Base-by-base conservation (phyloP, 768 basidiomycete species). In the Leccinellum albellum region DNA sequence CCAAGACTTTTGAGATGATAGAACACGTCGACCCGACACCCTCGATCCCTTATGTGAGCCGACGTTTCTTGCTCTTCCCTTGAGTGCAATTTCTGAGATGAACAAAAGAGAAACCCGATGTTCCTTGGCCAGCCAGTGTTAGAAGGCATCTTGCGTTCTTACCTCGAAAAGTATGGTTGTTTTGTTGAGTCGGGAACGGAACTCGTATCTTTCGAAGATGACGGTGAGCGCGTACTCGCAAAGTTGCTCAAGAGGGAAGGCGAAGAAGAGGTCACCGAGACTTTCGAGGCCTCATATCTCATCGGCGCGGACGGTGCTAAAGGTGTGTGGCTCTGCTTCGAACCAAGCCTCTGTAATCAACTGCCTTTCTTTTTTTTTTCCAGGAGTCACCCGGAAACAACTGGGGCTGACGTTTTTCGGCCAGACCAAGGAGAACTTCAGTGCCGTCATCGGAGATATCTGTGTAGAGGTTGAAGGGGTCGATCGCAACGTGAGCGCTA, bases 121-220 rank as follows among this genome's bases (percentile, higher is more conserved):
- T 31, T 31, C 31, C 31, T 31, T 13, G 70, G 68, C n/a, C 74
- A 75, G 48, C 56, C 67, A 2, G 15, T 13, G 3, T 47, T 69
- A 6, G 79, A 81, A 58, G 68, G 60, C 0, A 60, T 66, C 29
- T 21, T 63, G 3, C 50, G 64, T 33, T 50, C 50, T 28, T 64
- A 62, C 45, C 56, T 70, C 21, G 61, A 62, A 29, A 64, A 63
- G 8, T 56, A 63, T 7, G 61, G 59, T 0, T 73, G 71, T 50
- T 42, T 35, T 13, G 71, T 82, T 15, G 80, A 84, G 58, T 53
- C 75, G n/a, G 76, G 74, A 17, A 78, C 77, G 1, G 78, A 79
- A 54, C 73, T 83, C 8, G 40, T 64, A n/a, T 76, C 76, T 0
- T 76, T 83, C 45, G 66, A 73, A 50, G 76, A 82, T 54, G 59